Evolutionary conservation across 305 asterid genomes (phyloP), one percentile per base, ranked within the genome.

Genomic region (Petunia hybrid): DNA sequence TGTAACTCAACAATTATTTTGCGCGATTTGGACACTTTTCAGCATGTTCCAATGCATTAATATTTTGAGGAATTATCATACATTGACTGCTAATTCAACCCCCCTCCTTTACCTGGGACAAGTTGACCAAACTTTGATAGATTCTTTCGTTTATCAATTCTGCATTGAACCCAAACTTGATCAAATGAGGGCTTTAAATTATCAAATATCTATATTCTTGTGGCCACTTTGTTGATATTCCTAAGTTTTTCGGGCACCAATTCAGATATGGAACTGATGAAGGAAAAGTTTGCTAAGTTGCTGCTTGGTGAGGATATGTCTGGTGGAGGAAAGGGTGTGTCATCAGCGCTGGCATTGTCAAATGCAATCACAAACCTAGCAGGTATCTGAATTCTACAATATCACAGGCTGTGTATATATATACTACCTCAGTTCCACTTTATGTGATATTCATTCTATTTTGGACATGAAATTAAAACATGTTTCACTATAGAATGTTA

Each of bases 221-320:
- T 68, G 56, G 12, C 75, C 56, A 8, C 64, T 70, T 71, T 70
- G 61, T 70, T 80, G 55, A 45, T 65, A 13, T 53, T 43, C n/a
- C n/a, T n/a, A n/a, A n/a, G n/a, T n/a, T n/a, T n/a, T 43, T 4
- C 8, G 13, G 60, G 41, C 5, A 45, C 40, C 69, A 8, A 59
- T 87, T 31, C 41, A 91, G 97, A 92, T 80, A 85, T 86, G 88
- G 94, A 90, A 4, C 31, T 87, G 90, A 91, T 92, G 93, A 92
- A 89, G 93, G 97, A 92, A 83, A 92, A 80, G 84, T 92, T 92
- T 80, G 86, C 92, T 7, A 92, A 91, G 84, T 81, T 92, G 89
- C 91, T 92, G 62, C 85, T 91, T 0, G 97, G 97, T 1, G 94
- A 90, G 89, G 95, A 90, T 80, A 89, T 92, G 94, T 92, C 95